phyloP scores from a whole-genome alignment of 2,329 filamentous ascomycete species.

The Alternaria novae-zelandiae region DNA sequence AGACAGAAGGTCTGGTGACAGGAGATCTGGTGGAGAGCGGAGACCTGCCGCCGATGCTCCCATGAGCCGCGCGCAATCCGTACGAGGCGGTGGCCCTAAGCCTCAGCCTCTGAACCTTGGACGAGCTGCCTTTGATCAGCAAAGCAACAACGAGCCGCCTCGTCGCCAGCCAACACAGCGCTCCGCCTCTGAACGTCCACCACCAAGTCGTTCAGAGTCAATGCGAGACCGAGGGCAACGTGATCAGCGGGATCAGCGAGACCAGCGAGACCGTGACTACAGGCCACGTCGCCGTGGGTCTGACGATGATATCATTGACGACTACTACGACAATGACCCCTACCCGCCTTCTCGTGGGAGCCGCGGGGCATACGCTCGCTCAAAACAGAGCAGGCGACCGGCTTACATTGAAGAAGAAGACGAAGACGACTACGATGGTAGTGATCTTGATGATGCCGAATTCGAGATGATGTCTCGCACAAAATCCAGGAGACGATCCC shows the following conservation, averaged over 20 bases:
- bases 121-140: slow-evolving; percentile 56
- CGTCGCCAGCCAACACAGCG: slow-evolving; percentile 49
- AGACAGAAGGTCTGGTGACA: slow-evolving; percentile 57
- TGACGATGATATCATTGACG: slow-evolving; percentile 59
- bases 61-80: slow-evolving; percentile 57
- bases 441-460: slow-evolving; percentile 75
- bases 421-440: slow-evolving; percentile 73
- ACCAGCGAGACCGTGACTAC: slow-evolving; percentile 22
- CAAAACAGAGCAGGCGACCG: slow-evolving; percentile 51
- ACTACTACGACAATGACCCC: slow-evolving; percentile 70
- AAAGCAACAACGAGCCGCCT: slow-evolving; percentile 31
- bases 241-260: slow-evolving; percentile 1
- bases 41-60: slow-evolving; percentile 33
- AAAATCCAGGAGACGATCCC: slow-evolving; percentile 50
- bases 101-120: slow-evolving; percentile 57
- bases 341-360: slow-evolving; percentile 56
- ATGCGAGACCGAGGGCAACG: slow-evolving; percentile 33
- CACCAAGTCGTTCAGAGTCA: slow-evolving; percentile 46
- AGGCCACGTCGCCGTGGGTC: slow-evolving; percentile 43
- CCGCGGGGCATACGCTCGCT: slow-evolving; percentile 36
- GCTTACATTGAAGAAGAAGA: slow-evolving; percentile 83
- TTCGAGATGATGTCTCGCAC: slow-evolving; percentile 75
- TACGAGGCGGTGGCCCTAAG: slow-evolving; percentile 56
- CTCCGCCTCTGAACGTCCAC: slow-evolving; percentile 54
- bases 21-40: slow-evolving; percentile 18